These are phyloP conservation scores for Begonia loranthoides DNA, from an alignment of 306 rosid species.

Conservation along the genomic window DNA sequence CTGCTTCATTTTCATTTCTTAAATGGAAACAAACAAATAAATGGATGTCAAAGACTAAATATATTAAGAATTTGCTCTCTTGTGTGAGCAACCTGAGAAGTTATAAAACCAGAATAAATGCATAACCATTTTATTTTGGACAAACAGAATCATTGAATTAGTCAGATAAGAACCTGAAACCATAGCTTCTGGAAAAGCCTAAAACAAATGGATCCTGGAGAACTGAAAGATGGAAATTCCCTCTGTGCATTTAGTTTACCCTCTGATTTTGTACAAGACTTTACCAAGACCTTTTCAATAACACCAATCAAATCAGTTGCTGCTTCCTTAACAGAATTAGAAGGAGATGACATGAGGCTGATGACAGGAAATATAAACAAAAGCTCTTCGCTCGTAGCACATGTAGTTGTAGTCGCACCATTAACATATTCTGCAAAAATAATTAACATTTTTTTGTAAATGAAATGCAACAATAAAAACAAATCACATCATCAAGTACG, in stretches of 20 bases:
- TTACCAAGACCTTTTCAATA: slow-evolving; percentile 51
- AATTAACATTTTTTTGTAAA: not conserved
- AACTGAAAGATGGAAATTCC: slow-evolving; percentile 34
- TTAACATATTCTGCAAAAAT: slow-evolving; percentile 38
- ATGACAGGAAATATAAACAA: slow-evolving; percentile 65
- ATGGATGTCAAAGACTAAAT: too few relatives aligned
- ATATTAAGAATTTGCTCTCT: not conserved
- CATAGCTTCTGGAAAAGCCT: slow-evolving; percentile 56
- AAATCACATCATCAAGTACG: too few relatives aligned
- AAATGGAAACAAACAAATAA: too few relatives aligned
- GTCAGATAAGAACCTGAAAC: slow-evolving; percentile 41
- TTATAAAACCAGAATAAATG: too few relatives aligned
- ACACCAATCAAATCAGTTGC: slow-evolving; percentile 57
- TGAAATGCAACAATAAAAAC: slow-evolving; percentile 1
- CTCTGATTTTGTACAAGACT: slow-evolving; percentile 19
- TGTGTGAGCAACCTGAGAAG: not conserved
- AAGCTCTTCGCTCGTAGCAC: slow-evolving; percentile 52
- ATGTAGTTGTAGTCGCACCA: slow-evolving; percentile 15
- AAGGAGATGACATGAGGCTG: slow-evolving; percentile 85
- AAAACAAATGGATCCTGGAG: slow-evolving; percentile 52
- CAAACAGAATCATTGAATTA: not conserved
- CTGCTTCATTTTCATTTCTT: not conserved
- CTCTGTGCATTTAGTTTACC: slow-evolving; percentile 24
- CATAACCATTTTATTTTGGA: slow-evolving; percentile 1
- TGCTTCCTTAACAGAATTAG: slow-evolving; percentile 55